These are phyloP conservation scores for Fusarium longipes DNA, from an alignment of 2,329 filamentous ascomycete species.

Conservation along the genomic window DNA sequence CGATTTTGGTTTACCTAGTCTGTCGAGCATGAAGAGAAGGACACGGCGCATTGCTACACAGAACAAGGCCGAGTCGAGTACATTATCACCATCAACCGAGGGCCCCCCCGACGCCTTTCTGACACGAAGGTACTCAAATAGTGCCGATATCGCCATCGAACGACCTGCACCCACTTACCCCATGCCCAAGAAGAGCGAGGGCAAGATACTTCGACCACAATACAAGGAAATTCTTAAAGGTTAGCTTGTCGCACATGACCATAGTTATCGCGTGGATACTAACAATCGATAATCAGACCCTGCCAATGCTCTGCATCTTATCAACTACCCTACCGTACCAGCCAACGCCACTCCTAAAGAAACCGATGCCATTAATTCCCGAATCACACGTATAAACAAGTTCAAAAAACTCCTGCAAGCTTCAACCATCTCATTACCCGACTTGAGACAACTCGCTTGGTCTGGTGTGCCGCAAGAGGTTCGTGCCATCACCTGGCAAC, in stretches of 20 bases:
- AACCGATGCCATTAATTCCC: conserved; percentile 84
- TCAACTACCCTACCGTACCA: conserved; percentile 83
- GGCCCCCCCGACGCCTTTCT: conserved; percentile 53
- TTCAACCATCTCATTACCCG: conserved; percentile 85
- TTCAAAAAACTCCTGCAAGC: conserved; percentile 96
- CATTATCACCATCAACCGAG: conserved; percentile 53
- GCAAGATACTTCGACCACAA: conserved; percentile 94
- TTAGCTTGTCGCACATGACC: conserved; percentile 46
- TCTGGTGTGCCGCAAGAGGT: conserved; percentile 95
- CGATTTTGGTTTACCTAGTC: conserved; percentile 92
- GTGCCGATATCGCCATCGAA: conserved; percentile 94
- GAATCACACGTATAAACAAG: conserved; percentile 95
- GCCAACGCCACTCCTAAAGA: conserved; percentile 83
- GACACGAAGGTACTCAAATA: conserved; percentile 78
- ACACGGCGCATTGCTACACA: conserved; percentile 64
- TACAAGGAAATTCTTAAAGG: conserved; percentile 94
- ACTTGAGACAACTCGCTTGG: conserved; percentile 89
- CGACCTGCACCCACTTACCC: conserved; percentile 85
- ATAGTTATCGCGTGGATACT: conserved; percentile 14
- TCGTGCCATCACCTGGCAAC: conserved; percentile 98
- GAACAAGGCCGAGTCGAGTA: conserved; percentile 46
- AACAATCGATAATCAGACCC: conserved; percentile 65
- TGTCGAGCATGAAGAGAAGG: conserved; percentile 89
- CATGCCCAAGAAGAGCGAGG: conserved; percentile 87
- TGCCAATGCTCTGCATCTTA: conserved; percentile 93